phyloP scores from a whole-genome alignment of 768 basidiomycete species.

The Podaxis pistillaris region DNA sequence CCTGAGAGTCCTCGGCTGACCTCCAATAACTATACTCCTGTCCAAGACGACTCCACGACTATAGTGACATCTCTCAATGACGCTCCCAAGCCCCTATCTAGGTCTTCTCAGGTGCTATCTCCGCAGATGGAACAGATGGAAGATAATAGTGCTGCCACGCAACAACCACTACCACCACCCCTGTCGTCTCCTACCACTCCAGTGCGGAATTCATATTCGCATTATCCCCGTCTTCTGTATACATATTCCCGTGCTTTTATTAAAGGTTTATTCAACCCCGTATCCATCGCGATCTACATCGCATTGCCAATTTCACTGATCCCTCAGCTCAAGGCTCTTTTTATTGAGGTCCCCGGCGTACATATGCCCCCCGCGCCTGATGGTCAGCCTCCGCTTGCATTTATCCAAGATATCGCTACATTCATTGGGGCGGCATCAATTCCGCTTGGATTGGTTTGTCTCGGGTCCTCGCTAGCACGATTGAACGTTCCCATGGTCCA shows the following conservation, averaged over 20 bases:
- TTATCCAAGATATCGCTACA: slow-evolving; percentile 52
- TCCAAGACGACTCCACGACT: slow-evolving; percentile 23
- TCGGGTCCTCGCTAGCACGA: slow-evolving; percentile 63
- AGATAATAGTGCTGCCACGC: background rate
- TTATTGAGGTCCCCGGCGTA: slow-evolving; percentile 44
- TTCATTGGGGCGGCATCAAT: slow-evolving; percentile 67
- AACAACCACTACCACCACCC: background rate
- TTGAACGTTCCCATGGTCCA: slow-evolving; percentile 47
- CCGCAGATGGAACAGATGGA: background rate
- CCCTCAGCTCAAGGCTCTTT: slow-evolving; percentile 58
- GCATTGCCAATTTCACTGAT: slow-evolving; percentile 57
- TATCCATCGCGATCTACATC: slow-evolving; percentile 51
- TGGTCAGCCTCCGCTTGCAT: slow-evolving; percentile 63
- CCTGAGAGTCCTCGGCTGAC: background rate
- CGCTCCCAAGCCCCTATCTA: background rate
- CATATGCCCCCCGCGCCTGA: slow-evolving; percentile 56
- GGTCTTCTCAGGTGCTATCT: background rate
- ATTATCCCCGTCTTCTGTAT: background rate
- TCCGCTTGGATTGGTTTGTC: slow-evolving; percentile 58
- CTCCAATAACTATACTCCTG: slow-evolving; percentile 22
- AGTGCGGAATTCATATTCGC: background rate
- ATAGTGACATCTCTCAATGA: slow-evolving; percentile 10
- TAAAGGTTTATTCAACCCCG: slow-evolving; percentile 41
- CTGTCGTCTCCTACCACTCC: background rate
- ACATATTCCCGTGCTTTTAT: slow-evolving; percentile 23